Evolutionary conservation across 768 basidiomycete species (phyloP).

Genomic region (Pholiota molesta): DNA sequence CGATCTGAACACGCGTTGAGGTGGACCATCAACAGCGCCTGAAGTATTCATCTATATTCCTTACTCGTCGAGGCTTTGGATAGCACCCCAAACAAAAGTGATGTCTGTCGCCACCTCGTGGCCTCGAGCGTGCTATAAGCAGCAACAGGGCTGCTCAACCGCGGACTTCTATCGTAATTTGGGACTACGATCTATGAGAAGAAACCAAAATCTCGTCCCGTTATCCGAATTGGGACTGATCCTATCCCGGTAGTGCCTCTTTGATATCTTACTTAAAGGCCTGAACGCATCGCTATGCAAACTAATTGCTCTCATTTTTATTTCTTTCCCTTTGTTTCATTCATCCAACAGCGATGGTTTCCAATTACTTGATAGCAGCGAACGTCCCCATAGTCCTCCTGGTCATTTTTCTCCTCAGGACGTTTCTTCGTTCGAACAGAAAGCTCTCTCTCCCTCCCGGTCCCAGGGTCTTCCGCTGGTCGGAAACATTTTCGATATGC

Average conservation of each 20-base stretch:
- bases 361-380: constrained; percentile 11
- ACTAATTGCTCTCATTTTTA: constrained; percentile 27
- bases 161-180: constrained; percentile 43
- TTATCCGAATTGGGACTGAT: constrained; percentile 37
- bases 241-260: constrained; percentile 34
- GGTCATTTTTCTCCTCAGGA: constrained; percentile 35
- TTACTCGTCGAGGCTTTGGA: constrained; percentile 17
- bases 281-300: constrained; percentile 24
- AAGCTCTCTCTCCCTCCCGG: constrained; percentile 47
- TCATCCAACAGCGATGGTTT: constrained; percentile 27
- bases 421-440: constrained; percentile 29
- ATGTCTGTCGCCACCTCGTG: constrained; percentile 45
- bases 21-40: constrained; percentile 9
- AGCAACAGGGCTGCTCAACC: constrained; percentile 33
- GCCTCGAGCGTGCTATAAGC: constrained; percentile 26
- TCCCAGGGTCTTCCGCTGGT: constrained; percentile 55
- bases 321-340: constrained; percentile 22
- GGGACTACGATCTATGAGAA: constrained; percentile 32
- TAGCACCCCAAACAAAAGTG: constrained; percentile 28
- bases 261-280: constrained; percentile 40
- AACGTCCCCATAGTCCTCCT: constrained; percentile 35
- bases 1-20: constrained; percentile 21
- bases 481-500: constrained; percentile 59
- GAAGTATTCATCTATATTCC: constrained; percentile 22
- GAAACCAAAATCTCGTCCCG: constrained; percentile 35